Conservation (phyloP, 1,139 yeast genomes). For the Geotrichum carabidarum region DNA sequence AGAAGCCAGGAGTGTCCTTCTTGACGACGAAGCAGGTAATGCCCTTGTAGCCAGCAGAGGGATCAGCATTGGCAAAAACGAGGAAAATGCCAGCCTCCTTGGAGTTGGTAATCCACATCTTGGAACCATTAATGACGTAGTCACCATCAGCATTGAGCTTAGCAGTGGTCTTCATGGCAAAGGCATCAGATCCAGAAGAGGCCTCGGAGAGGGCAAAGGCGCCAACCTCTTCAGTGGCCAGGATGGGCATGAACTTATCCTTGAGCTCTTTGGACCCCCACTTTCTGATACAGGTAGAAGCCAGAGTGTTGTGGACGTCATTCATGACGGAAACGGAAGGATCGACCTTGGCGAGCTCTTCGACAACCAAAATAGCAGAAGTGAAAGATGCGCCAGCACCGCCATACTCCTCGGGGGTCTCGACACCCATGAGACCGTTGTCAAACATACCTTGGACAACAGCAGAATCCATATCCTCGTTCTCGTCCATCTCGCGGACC, state of each 20-base stretch:
- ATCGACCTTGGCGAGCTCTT: conserved; percentile 44
- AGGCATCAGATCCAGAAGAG: conserved; percentile 45
- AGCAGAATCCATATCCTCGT: conserved; percentile 40
- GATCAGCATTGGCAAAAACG: conserved; percentile 42
- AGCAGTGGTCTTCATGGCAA: conserved; percentile 41
- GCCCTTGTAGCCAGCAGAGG: conserved; percentile 43
- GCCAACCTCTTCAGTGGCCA: conserved; percentile 40
- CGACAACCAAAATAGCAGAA: conserved; percentile 43
- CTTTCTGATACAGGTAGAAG: conserved; percentile 41
- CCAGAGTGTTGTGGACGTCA: conserved; percentile 45
- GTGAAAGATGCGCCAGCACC: conserved; percentile 46
- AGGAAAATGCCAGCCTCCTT: conserved; percentile 43
- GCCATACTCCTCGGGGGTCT: conserved; percentile 44
- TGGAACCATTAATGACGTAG: conserved; percentile 39
- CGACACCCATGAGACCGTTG: conserved; percentile 44
- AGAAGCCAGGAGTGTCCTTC: conserved; percentile 38
- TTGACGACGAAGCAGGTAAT: conserved; percentile 45
- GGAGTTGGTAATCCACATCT: conserved; percentile 47
- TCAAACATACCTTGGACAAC: conserved; percentile 40
- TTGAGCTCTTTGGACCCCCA: conserved; percentile 39
- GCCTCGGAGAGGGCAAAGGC: conserved; percentile 43
- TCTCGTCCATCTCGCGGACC: conserved; percentile 44
- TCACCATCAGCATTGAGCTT: conserved; percentile 37
- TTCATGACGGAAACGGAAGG: conserved; percentile 43
- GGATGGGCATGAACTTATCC: conserved; percentile 40